Percentiles rank a stretch among this genome's conserved stretches.
Conservation (phyloP, 2,329 filamentous ascomycete species). For the Incumbomyces delicatus region DNA sequence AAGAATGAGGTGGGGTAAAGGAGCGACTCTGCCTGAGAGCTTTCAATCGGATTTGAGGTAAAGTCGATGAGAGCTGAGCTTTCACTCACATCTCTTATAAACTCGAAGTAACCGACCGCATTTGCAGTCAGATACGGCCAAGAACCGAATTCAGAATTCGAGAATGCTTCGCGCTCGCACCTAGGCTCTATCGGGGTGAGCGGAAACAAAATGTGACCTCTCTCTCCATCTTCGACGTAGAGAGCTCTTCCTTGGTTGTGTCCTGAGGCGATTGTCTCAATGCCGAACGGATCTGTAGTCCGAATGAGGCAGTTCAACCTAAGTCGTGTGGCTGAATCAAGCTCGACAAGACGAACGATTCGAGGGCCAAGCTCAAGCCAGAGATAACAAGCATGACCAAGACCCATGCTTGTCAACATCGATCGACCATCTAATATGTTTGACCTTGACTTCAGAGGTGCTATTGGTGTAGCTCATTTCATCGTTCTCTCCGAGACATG, state of each 20-base stretch:
- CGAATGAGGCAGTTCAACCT: not conserved
- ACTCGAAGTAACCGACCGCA: not conserved
- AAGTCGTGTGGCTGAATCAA: not conserved
- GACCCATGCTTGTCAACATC: not conserved
- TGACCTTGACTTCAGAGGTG: not conserved
- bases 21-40: conserved; percentile 10
- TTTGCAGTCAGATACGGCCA: not conserved
- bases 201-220: too few relatives aligned
- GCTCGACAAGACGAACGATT: not conserved
- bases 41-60: not conserved
- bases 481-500: not conserved
- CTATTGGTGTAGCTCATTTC: not conserved
- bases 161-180: not conserved
- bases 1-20: conserved; percentile 5
- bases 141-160: not conserved
- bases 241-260: too few relatives aligned
- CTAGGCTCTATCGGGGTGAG: too few relatives aligned
- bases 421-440: not conserved
- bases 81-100: conserved; percentile 12
- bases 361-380: conserved; percentile 1
- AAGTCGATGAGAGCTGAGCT: not conserved
- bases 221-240: too few relatives aligned
- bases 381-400: conserved; percentile 1
- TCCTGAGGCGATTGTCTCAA: not conserved
- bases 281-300: not conserved